Base-by-base conservation (phyloP, 163 green algal genomes). In the Smithsoniella earleae region DNA sequence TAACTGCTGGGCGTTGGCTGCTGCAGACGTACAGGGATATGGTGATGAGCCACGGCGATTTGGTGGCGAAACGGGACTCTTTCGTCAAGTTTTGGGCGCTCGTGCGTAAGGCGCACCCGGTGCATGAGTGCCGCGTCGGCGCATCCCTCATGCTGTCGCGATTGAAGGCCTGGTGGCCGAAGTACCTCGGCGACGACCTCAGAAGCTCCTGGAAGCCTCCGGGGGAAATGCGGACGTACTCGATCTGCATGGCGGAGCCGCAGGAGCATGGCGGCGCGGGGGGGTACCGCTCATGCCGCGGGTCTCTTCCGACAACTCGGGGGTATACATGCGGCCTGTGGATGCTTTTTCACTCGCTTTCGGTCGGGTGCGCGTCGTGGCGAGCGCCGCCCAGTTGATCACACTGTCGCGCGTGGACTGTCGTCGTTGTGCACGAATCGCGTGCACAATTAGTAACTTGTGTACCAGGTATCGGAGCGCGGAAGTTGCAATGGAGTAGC, bases 301-400 rank as follows among this genome's bases (percentile, higher is more conserved):
- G 84, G 38, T 83, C 69, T n/a, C 62, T 36, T 31, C 58, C 78
- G 2, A 78, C 79, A 20, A 81, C 10, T 2, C 77, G 89, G 0
- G 89, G 89, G 30, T 95, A 90, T 82, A 94, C 87, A 0, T 96
- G 89, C 66, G 89, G 85, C 22, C 73, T 96, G 55, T 96, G 89
- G 89, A 66, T 87, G 76, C 66, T 91, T 44, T 77, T 96, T 2
- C 89, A 96, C 79, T 79, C 85, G 4, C 66, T 90, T 46, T 79
- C 87, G 3, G 77, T 75, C 4, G 58, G 83, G 45, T 77, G 76
- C 16, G 72, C 54, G 2, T 77, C 77, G 5, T 76, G 58, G 13
- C 33, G 73, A 2, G 72, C 44, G 3, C 45, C 46, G 2, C 31
- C 73, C 2, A 46, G 78, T 8, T 54, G 74, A 8, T 44, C 64